A percentile compares a stretch with the other conserved stretches of the same genome.
Conservation (phyloP, 179 eudicot genomes). For the Gypsophila paniculata region DNA sequence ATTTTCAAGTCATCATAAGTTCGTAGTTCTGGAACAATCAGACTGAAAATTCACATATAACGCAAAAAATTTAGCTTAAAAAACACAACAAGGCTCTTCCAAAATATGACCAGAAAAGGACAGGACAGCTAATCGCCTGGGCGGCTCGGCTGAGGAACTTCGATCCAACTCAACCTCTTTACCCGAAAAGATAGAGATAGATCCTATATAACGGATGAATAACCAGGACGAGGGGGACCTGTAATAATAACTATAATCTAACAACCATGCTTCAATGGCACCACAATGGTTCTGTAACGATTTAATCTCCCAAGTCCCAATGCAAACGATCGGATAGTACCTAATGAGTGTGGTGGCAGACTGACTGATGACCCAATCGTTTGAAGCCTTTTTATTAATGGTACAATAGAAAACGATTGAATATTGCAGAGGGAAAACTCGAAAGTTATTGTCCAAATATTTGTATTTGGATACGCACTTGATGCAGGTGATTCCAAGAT, state of each 20-base stretch:
- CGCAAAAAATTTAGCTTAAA: neutral
- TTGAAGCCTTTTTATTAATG: neutral
- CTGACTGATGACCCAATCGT: neutral
- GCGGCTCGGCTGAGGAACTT: neutral
- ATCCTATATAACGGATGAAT: neutral
- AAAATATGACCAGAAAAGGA: conserved; percentile 2
- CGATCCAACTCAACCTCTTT: neutral
- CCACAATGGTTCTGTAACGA: neutral
- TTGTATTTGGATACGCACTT: neutral
- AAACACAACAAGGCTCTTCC: neutral
- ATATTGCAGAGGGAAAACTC: neutral
- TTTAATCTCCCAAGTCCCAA: neutral
- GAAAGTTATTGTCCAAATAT: neutral
- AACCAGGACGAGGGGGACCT: neutral
- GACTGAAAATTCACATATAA: neutral
- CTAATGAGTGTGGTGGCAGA: neutral
- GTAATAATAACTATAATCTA: neutral
- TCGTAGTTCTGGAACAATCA: neutral
- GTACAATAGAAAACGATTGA: neutral
- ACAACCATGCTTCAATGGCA: conserved; percentile 11
- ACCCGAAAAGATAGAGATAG: conserved; percentile 5
- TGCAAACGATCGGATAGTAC: neutral
- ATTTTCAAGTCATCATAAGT: conserved; percentile 9
- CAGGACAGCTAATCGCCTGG: neutral
- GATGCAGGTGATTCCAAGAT: conserved; percentile 2